These are phyloP conservation scores for Kandelia obovata DNA, from an alignment of 345 rosid genomes.

Conservation along the genomic window DNA sequence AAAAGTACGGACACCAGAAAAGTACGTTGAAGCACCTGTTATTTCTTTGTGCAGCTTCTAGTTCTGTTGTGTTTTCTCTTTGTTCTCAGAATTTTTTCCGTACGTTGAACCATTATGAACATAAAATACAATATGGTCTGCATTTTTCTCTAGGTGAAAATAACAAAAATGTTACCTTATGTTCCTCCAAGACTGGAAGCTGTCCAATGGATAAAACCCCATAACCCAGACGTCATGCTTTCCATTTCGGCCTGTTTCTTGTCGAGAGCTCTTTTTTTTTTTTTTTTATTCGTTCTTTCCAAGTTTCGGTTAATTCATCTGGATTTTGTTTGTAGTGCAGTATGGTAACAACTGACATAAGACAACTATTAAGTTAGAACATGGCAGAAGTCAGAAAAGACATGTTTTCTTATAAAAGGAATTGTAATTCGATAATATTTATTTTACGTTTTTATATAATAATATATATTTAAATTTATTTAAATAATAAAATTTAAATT, in stretches of 20 bases:
- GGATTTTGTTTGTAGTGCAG: not conserved
- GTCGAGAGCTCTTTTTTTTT: not conserved
- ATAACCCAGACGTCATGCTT: constrained; percentile 1
- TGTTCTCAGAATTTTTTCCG: constrained; percentile 5
- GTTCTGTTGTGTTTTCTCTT: not conserved
- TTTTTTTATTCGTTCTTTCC: not conserved
- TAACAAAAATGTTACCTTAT: constrained; percentile 5
- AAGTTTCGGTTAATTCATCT: not conserved
- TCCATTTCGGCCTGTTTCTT: constrained; percentile 8
- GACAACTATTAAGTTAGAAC: not conserved
- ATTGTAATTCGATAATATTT: too few relatives aligned
- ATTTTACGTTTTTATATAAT: too few relatives aligned
- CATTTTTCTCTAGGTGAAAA: not conserved
- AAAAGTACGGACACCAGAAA: too few relatives aligned
- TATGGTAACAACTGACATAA: not conserved
- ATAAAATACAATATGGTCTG: not conserved
- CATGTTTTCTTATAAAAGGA: too few relatives aligned
- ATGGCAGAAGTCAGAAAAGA: too few relatives aligned
- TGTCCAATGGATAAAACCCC: not conserved
- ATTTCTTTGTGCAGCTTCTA: not conserved
- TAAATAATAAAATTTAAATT: too few relatives aligned
- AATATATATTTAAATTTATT: too few relatives aligned
- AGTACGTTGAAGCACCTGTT: too few relatives aligned
- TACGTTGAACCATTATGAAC: not conserved
- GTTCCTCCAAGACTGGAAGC: constrained; percentile 7